These are phyloP conservation scores for Dorcoceras hygrometricum DNA, from an alignment of 257 asterid species.

Conservation along the genomic window DNA sequence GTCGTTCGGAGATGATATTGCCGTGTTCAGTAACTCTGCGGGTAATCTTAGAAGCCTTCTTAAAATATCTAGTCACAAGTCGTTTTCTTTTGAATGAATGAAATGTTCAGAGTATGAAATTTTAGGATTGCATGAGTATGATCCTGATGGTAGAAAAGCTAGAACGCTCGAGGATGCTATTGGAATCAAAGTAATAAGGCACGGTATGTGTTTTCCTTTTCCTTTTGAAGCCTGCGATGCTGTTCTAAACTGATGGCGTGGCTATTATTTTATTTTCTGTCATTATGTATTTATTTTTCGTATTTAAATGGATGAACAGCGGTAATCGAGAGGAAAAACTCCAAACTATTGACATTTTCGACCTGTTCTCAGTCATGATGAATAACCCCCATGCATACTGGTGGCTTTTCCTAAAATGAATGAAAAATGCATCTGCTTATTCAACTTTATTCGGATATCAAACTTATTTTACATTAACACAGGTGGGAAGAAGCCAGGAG, in stretches of 20 bases:
- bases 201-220: slow-evolving; percentile 45
- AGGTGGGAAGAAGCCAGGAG: slow-evolving; percentile 90
- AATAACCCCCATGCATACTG: too few species aligned
- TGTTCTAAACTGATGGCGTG: not conserved
- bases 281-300: not conserved
- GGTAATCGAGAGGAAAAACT: not conserved
- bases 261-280: not conserved
- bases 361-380: not conserved
- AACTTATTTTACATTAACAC: slow-evolving; percentile 25
- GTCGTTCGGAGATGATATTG: slow-evolving; percentile 67
- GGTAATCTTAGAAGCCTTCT: slow-evolving; percentile 41
- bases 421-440: too few species aligned
- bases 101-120: slow-evolving; percentile 14
- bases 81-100: slow-evolving; percentile 11
- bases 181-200: slow-evolving; percentile 81
- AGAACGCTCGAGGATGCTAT: slow-evolving; percentile 70
- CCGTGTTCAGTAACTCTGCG: slow-evolving; percentile 88
- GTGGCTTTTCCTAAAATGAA: too few species aligned
- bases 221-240: slow-evolving; percentile 2
- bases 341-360: slow-evolving; percentile 5
- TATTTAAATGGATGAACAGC: not conserved
- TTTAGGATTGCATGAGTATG: slow-evolving; percentile 81
- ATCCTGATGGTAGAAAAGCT: slow-evolving; percentile 78
- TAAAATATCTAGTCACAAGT: not conserved
- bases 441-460: slow-evolving; percentile 18